Conservation (phyloP, 164 flowering plant genomes). For the Santalum album region DNA sequence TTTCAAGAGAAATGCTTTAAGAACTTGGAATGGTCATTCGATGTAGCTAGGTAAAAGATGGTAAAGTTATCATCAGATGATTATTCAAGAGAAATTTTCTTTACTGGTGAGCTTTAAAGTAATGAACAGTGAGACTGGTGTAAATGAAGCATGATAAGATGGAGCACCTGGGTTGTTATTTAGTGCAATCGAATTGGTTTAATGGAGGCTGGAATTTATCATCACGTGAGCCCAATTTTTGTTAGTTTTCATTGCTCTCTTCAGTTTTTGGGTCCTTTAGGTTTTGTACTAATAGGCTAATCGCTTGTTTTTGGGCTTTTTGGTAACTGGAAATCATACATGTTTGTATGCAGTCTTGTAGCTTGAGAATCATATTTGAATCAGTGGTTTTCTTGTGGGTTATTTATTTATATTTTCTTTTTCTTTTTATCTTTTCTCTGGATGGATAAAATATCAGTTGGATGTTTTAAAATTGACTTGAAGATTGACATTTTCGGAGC, state of each 20-base stretch:
- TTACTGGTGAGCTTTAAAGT: background rate
- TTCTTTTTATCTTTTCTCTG: background rate
- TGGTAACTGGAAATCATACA: background rate
- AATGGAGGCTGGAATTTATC: background rate
- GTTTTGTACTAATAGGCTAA: background rate
- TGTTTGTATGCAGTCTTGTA: background rate
- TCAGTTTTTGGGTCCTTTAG: background rate
- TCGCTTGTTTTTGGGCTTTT: background rate
- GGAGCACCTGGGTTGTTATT: background rate
- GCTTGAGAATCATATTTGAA: background rate
- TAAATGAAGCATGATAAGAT: background rate
- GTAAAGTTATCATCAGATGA: background rate
- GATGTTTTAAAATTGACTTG: background rate
- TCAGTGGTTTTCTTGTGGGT: conserved; percentile 3
- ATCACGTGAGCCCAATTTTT: conserved; percentile 3
- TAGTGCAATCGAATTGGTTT: background rate
- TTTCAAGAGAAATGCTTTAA: background rate
- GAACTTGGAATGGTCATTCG: background rate
- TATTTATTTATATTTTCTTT: background rate
- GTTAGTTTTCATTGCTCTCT: background rate
- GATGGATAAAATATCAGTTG: background rate
- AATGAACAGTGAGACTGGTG: background rate
- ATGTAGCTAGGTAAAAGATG: background rate
- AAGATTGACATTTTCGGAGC: background rate
- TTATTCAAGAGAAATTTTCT: background rate